These are phyloP conservation scores for Neurospora sublineolata DNA, from an alignment of 495 filamentous ascomycete genomes.

Conservation along the genomic window DNA sequence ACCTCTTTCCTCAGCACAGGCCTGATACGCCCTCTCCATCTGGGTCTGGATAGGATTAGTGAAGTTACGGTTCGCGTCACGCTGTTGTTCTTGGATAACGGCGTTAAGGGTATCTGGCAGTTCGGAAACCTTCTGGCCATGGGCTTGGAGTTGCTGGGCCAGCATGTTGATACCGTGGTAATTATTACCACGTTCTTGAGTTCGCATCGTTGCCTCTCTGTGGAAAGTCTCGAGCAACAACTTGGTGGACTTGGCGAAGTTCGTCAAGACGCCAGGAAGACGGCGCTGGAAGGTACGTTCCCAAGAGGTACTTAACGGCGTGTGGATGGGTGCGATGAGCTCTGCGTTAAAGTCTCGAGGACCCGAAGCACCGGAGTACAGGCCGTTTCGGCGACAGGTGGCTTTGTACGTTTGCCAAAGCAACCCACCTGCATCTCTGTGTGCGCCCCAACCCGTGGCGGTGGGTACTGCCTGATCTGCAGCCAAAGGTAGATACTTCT, in stretches of 20 bases:
- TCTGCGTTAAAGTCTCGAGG: constrained; percentile 39
- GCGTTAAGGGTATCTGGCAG: constrained; percentile 19
- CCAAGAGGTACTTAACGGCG: constrained; percentile 24
- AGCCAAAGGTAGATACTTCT: constrained; percentile 24
- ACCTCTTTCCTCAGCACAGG: constrained; percentile 36
- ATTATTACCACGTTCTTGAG: constrained; percentile 9
- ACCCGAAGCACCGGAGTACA: constrained; percentile 24
- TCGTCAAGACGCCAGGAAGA: constrained; percentile 13
- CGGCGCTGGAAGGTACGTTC: constrained; percentile 40
- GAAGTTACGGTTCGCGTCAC: constrained; percentile 47
- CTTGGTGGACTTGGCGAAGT: constrained; percentile 3
- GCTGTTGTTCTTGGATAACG: constrained; percentile 34
- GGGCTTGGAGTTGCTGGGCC: constrained; percentile 30
- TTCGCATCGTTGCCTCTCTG: constrained; percentile 20
- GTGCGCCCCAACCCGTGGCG: constrained; percentile 39
- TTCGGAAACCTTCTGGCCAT: constrained; percentile 20
- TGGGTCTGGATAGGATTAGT: constrained; percentile 35
- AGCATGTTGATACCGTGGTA: constrained; percentile 17
- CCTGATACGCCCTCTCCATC: constrained; percentile 40
- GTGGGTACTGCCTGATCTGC: constrained; percentile 26
- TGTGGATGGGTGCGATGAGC: constrained; percentile 31
- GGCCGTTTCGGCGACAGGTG: constrained; percentile 36
- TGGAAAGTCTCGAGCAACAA: constrained; percentile 25
- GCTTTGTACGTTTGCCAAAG: constrained; percentile 52
- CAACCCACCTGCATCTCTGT: constrained; percentile 35